These are phyloP conservation scores for Monosporozyma unispora DNA, from an alignment of 805 yeast genomes.

Conservation along the genomic window DNA sequence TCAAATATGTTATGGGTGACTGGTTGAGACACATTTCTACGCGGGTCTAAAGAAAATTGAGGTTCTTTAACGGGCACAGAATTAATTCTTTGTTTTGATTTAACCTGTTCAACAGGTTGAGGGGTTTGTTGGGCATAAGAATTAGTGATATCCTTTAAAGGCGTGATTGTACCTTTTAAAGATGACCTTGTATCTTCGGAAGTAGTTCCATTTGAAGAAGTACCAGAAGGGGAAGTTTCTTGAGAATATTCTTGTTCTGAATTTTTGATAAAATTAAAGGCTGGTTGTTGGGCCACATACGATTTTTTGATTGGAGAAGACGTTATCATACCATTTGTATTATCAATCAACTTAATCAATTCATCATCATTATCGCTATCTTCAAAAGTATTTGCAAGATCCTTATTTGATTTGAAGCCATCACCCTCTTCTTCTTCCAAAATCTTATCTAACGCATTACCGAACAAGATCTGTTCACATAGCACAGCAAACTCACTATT, in stretches of 20 bases:
- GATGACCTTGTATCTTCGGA: background rate
- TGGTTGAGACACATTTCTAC: constrained; percentile 25
- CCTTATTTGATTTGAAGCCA: background rate
- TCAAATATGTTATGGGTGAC: constrained; percentile 9
- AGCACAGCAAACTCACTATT: constrained; percentile 24
- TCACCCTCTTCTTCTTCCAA: constrained; percentile 19
- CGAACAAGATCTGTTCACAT: constrained; percentile 27
- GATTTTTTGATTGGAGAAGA: background rate
- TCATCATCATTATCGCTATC: background rate
- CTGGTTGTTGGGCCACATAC: constrained; percentile 1
- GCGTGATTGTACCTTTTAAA: background rate
- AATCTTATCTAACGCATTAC: constrained; percentile 20
- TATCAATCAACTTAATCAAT: background rate
- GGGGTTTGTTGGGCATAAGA: background rate
- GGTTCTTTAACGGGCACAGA: background rate
- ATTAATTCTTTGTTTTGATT: background rate
- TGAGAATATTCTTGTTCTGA: background rate
- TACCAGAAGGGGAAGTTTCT: background rate
- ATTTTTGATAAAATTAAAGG: constrained; percentile 2
- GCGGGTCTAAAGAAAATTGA: constrained; percentile 23
- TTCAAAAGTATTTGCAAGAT: background rate
- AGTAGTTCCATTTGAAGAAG: background rate
- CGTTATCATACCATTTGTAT: background rate
- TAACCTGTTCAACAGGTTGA: background rate
- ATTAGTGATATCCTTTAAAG: constrained; percentile 8